phyloP scores from a whole-genome alignment of 305 asterid species.

The Petunia hybrid region DNA sequence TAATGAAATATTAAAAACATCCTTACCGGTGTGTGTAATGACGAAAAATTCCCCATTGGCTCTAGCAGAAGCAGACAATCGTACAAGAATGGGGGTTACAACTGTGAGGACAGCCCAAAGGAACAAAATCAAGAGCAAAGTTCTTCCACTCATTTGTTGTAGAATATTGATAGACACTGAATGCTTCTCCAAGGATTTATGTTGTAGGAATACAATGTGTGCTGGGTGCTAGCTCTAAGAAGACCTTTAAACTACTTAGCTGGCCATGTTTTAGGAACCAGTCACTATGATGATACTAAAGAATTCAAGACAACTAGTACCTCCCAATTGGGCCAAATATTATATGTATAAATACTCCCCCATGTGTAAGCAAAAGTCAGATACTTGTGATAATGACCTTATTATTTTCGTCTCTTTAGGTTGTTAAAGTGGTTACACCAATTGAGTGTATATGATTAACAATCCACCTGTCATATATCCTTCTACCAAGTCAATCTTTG shows the following conservation, averaged over 20 bases:
- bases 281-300: conserved; percentile 26
- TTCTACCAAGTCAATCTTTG: conserved; percentile 11
- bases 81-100: conserved; percentile 73
- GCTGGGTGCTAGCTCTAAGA: neutral
- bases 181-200: conserved; percentile 36
- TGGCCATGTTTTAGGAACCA: conserved; percentile 28
- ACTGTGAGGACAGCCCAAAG: conserved; percentile 81
- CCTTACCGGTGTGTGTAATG: conserved; percentile 10
- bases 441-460: conserved; percentile 38
- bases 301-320: conserved; percentile 17
- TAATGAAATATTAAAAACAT: neutral
- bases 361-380: conserved; percentile 28
- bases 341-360: conserved; percentile 24
- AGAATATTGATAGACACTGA: neutral
- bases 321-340: conserved; percentile 20
- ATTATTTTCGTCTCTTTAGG: conserved; percentile 40
- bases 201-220: neutral
- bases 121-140: conserved; percentile 61
- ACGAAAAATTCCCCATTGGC: conserved; percentile 39
- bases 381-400: conserved; percentile 32
- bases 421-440: conserved; percentile 69
- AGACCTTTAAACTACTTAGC: conserved; percentile 35
- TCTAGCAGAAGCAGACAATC: conserved; percentile 72
- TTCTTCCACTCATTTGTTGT: conserved; percentile 69
- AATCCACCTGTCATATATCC: conserved; percentile 43